phyloP scores from a whole-genome alignment of 1,284 basidiomycete species.

The Anthracocystis walkeri region DNA sequence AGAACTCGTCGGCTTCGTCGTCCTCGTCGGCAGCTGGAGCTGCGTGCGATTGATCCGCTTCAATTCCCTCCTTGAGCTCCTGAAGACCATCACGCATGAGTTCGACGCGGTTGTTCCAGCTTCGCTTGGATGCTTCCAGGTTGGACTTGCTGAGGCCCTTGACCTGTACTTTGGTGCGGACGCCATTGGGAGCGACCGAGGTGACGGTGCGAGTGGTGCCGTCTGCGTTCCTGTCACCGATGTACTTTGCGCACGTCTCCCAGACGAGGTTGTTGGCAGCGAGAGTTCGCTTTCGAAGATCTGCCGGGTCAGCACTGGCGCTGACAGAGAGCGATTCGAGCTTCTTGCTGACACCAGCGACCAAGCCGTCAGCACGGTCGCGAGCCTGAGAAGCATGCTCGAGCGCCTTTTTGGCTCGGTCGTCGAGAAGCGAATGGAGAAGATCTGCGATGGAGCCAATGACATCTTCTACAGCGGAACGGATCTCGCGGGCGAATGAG shows the following conservation, averaged over 20 bases:
- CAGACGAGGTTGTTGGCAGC: constrained; percentile 52
- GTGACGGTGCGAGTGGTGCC: constrained; percentile 40
- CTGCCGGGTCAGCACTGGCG: constrained; percentile 15
- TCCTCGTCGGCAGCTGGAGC: constrained; percentile 18
- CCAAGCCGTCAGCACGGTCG: constrained; percentile 39
- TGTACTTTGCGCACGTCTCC: constrained; percentile 53
- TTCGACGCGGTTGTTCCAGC: constrained; percentile 51
- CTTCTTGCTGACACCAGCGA: constrained; percentile 27
- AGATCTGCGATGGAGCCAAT: constrained; percentile 55
- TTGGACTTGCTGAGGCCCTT: constrained; percentile 56
- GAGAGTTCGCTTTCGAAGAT: constrained; percentile 38
- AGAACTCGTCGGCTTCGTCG: constrained; percentile 38
- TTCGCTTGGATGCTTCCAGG: constrained; percentile 49
- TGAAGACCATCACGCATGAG: constrained; percentile 54
- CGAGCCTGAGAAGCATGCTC: constrained; percentile 43
- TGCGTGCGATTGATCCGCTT: constrained; percentile 21
- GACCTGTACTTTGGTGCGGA: constrained; percentile 43
- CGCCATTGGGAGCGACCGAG: constrained; percentile 41
- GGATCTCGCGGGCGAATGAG: constrained; percentile 52
- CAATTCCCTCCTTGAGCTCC: constrained; percentile 52
- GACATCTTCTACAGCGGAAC: constrained; percentile 45
- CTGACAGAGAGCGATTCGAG: constrained; percentile 28
- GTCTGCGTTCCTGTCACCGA: constrained; percentile 33
- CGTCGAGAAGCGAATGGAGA: constrained; percentile 58
- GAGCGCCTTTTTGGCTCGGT: constrained; percentile 49